Evolutionary conservation across 352 stramenopile species (phyloP).

Genomic region (Phytopythium kandeliae): DNA sequence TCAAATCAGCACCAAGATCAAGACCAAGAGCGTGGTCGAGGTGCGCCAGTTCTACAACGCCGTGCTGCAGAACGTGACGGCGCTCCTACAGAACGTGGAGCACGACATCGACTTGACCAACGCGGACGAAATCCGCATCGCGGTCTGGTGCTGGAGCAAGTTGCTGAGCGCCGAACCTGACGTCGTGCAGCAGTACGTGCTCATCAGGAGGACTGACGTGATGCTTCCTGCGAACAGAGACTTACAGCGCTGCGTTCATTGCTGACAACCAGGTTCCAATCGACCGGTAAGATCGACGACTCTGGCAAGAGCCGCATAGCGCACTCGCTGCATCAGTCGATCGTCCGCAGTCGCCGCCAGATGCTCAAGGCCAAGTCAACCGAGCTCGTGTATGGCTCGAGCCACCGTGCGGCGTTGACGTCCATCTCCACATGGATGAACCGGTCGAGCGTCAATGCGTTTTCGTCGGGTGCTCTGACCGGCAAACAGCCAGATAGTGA

Average conservation of each 20-base stretch:
- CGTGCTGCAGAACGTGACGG: constrained; percentile 41
- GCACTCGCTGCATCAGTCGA: constrained; percentile 50
- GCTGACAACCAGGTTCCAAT: constrained; percentile 23
- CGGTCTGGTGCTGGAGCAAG: constrained; percentile 71
- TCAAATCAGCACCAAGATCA: constrained; percentile 53
- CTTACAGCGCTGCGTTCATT: too few relatives aligned
- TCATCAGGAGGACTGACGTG: not conserved
- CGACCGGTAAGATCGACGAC: constrained; percentile 18
- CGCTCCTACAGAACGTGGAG: constrained; percentile 30
- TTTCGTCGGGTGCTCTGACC: not conserved
- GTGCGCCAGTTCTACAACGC: constrained; percentile 52
- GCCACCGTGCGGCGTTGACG: constrained; percentile 12
- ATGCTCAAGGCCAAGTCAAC: constrained; percentile 63
- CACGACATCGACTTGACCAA: constrained; percentile 66
- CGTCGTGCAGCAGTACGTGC: constrained; percentile 21
- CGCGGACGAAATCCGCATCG: constrained; percentile 63
- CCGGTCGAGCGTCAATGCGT: constrained; percentile 1
- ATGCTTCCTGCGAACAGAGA: too few relatives aligned
- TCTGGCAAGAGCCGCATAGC: constrained; percentile 29
- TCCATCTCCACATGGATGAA: constrained; percentile 32
- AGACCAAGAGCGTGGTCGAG: constrained; percentile 55
- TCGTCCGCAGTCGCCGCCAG: constrained; percentile 65
- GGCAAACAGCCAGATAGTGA: not conserved
- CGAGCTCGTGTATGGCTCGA: not conserved
- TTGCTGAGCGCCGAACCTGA: constrained; percentile 31